A percentile compares a stretch with the other conserved stretches of the same genome.
These are phyloP conservation scores for Viola odorata DNA, from an alignment of 345 rosid genomes.

Conservation along the genomic window DNA sequence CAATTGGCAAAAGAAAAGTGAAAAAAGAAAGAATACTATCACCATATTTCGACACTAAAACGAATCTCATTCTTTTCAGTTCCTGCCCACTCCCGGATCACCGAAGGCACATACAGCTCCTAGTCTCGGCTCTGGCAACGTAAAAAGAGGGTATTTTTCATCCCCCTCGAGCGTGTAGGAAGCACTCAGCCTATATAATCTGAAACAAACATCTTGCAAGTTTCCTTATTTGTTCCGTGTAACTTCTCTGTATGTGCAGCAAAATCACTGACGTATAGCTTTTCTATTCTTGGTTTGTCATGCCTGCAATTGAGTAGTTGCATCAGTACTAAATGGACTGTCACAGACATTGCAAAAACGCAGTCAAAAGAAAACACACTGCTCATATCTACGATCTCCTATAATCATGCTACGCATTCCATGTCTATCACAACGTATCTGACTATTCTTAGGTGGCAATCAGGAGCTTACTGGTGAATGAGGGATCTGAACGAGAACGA, in stretches of 20 bases:
- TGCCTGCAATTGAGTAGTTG: conserved; percentile 23
- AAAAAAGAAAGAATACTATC: conserved; percentile 10
- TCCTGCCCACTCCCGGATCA: not conserved
- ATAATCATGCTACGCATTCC: not conserved
- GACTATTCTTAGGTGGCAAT: not conserved
- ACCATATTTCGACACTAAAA: conserved; percentile 9
- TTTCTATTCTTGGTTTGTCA: conserved; percentile 12
- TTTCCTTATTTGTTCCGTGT: conserved; percentile 23
- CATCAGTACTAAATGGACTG: not conserved
- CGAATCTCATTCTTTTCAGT: conserved; percentile 2
- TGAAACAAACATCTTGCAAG: conserved; percentile 13
- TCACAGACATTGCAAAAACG: not conserved
- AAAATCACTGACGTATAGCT: conserved; percentile 4
- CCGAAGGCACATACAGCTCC: conserved; percentile 8
- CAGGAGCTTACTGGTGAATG: conserved; percentile 45
- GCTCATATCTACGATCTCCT: not conserved
- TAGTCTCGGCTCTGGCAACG: conserved; percentile 9
- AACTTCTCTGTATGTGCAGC: conserved; percentile 8
- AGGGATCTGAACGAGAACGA: conserved; percentile 77
- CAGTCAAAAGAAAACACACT: not conserved
- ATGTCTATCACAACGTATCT: not conserved
- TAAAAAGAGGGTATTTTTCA: conserved; percentile 8
- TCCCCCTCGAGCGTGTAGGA: conserved; percentile 10
- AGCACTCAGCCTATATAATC: conserved; percentile 6
- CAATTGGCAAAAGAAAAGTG: not conserved